phyloP scores from a whole-genome alignment of 2,329 filamentous ascomycete genomes.

The Tolypocladium pustulatum region DNA sequence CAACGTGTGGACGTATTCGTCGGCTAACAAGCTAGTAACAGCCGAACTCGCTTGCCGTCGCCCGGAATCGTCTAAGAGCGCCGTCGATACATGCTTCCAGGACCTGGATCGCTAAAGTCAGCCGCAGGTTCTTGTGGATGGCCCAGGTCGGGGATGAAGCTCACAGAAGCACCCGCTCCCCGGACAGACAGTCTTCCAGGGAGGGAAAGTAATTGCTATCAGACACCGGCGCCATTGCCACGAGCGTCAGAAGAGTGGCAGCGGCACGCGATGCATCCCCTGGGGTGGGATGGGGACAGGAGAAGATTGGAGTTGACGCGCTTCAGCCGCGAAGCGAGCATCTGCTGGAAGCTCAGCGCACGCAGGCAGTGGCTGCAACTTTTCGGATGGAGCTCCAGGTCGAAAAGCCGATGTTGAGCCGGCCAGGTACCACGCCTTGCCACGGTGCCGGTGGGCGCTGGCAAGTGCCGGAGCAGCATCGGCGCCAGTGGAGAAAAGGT shows the following conservation, averaged over 20 bases:
- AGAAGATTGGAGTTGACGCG: conserved; percentile 21
- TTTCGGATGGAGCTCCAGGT: conserved; percentile 18
- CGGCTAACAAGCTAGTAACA: conserved; percentile 59
- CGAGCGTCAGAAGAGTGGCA: conserved; percentile 36
- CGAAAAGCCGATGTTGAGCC: conserved; percentile 15
- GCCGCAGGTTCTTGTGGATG: conserved; percentile 7
- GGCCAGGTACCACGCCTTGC: conserved; percentile 2
- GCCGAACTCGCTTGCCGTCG: conserved; percentile 40
- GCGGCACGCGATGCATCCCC: conserved; percentile 28
- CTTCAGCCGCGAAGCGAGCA: conserved; percentile 13
- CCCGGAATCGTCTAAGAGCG: conserved; percentile 45
- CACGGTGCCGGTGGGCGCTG: neutral
- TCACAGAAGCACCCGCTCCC: conserved; percentile 72
- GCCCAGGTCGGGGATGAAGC: conserved; percentile 20
- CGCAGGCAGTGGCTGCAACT: conserved; percentile 6
- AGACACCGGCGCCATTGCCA: conserved; percentile 60
- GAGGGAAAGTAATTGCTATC: conserved; percentile 71
- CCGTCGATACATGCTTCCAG: conserved; percentile 50
- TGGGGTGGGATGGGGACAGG: conserved; percentile 12
- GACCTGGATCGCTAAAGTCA: conserved; percentile 32
- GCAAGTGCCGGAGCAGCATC: conserved; percentile 11
- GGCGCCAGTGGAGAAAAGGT: neutral
- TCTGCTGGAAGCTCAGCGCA: neutral
- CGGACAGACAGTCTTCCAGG: conserved; percentile 74
- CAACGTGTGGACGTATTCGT: conserved; percentile 56